Evolutionary conservation across 2,329 filamentous ascomycete species (phyloP), one percentile per base, ranked within the genome.

Genomic region (Annulohypoxylon truncatum): DNA sequence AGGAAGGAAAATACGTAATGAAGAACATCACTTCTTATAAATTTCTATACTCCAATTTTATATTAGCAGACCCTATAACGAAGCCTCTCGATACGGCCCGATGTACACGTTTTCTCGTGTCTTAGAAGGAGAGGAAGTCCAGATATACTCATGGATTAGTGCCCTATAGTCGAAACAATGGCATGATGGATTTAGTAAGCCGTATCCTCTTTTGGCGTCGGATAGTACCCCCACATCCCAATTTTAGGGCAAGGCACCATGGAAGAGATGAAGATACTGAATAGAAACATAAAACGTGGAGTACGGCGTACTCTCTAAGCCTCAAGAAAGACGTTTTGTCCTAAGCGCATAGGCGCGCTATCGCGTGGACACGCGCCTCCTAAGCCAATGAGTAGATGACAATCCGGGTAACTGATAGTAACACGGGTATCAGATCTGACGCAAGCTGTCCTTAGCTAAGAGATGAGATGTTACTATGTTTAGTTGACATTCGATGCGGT

Each of bases 401-500:
- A 24, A 35, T 28, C 31, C 24, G 18, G 47, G 35, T 28, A 44
- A n/a, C 15, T 46, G 18, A 8, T 35, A 52, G 38, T 24, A 12
- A 33, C n/a, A 20, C 20, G 6, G 15, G n/a, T 52, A 6, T 13
- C 26, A 15, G 18, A 35, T 52, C 48, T 52, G 28, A 52, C 47
- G 38, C 56, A 42, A 53, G 50, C 33, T 31, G n/a, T 33, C 29
- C 28, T 48, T 13, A 24, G 12, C 38, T 22, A 42, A 42, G 38
- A 48, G 6, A 18, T 4, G 18, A 4, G 22, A 28, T 46, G 28
- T 60, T 46, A 35, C 61, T 59, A 64, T 65, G 53, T 55, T 61
- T 61, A 58, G 52, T 48, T 24, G 33, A 20, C 18, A 53, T 60
- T 53, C 52, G 51, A 46, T 61, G 57, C 55, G 42, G 13, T 61